phyloP scores from a whole-genome alignment of 768 basidiomycete species.

The Antrodiella citrinella region DNA sequence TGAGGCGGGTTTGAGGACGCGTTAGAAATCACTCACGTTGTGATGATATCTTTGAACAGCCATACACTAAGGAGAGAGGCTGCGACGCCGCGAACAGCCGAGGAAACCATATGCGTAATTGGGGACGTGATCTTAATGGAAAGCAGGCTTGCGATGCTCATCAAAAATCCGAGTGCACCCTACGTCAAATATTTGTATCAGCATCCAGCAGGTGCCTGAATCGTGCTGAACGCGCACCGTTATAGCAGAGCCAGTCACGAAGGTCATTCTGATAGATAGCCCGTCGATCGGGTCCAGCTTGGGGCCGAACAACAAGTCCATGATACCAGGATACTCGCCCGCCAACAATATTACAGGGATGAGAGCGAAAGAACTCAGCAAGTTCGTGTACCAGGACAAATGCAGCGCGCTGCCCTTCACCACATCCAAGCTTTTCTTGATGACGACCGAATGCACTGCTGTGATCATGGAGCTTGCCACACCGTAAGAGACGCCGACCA shows the following conservation, averaged over 20 bases:
- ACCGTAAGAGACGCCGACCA: slow-evolving; percentile 71
- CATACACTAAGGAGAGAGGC: slow-evolving; percentile 79
- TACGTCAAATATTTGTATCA: slow-evolving; percentile 21
- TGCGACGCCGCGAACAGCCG: slow-evolving; percentile 90
- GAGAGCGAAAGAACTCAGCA: slow-evolving; percentile 66
- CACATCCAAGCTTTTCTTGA: slow-evolving; percentile 75
- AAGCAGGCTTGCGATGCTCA: slow-evolving; percentile 87
- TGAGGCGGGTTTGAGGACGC: not conserved
- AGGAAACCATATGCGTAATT: slow-evolving; percentile 96
- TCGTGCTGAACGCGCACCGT: slow-evolving; percentile 44
- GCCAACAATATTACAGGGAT: slow-evolving; percentile 64
- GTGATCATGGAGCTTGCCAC: slow-evolving; percentile 81
- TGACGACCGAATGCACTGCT: slow-evolving; percentile 86
- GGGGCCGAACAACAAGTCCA: slow-evolving; percentile 48
- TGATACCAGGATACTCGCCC: slow-evolving; percentile 65
- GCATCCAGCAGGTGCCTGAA: not conserved
- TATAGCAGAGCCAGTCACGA: slow-evolving; percentile 71
- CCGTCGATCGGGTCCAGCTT: slow-evolving; percentile 31
- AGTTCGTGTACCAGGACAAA: slow-evolving; percentile 89
- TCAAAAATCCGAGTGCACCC: slow-evolving; percentile 87
- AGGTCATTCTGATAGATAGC: slow-evolving; percentile 46
- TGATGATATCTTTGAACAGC: slow-evolving; percentile 77
- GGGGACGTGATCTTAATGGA: slow-evolving; percentile 98
- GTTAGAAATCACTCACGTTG: slow-evolving; percentile 42
- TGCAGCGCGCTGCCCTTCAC: slow-evolving; percentile 81